Evolutionary conservation across 495 filamentous ascomycete species (phyloP).

Genomic region (Neurospora africana): DNA sequence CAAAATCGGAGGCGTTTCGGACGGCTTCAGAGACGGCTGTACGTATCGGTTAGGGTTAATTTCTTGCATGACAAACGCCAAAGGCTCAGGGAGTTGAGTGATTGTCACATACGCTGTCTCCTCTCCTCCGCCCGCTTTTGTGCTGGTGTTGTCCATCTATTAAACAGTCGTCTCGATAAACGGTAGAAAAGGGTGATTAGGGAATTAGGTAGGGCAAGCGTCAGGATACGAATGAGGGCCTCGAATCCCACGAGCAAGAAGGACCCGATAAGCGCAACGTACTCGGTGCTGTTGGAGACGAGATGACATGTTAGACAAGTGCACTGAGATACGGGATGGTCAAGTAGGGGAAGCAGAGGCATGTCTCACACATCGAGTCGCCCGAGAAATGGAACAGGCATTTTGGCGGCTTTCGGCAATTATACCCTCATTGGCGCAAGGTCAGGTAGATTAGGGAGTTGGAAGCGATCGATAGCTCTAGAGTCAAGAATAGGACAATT

Average conservation of each 20-base stretch:
- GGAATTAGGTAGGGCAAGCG: conserved; percentile 74
- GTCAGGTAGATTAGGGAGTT: background rate
- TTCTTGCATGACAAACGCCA: background rate
- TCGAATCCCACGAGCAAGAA: conserved; percentile 74
- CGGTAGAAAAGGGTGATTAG: conserved; percentile 76
- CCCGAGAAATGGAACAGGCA: conserved; percentile 73
- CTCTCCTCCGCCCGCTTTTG: conserved; percentile 49
- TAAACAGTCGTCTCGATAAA: conserved; percentile 72
- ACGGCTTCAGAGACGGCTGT: conserved; percentile 41
- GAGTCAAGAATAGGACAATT: background rate
- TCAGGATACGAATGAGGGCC: conserved; percentile 73
- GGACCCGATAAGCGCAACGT: conserved; percentile 72
- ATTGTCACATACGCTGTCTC: conserved; percentile 36
- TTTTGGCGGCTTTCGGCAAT: conserved; percentile 34
- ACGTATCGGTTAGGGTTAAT: background rate
- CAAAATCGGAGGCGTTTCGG: conserved; percentile 73
- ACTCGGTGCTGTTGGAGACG: conserved; percentile 52
- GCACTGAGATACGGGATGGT: background rate
- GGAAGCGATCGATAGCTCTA: background rate
- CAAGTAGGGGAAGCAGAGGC: background rate
- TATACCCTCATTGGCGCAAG: conserved; percentile 8
- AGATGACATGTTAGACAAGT: background rate
- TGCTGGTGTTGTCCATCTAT: conserved; percentile 61
- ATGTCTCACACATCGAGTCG: conserved; percentile 58
- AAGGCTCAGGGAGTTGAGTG: background rate